Conservation (phyloP, 176 grass and related monocot species). For the Bromus sterilis region DNA sequence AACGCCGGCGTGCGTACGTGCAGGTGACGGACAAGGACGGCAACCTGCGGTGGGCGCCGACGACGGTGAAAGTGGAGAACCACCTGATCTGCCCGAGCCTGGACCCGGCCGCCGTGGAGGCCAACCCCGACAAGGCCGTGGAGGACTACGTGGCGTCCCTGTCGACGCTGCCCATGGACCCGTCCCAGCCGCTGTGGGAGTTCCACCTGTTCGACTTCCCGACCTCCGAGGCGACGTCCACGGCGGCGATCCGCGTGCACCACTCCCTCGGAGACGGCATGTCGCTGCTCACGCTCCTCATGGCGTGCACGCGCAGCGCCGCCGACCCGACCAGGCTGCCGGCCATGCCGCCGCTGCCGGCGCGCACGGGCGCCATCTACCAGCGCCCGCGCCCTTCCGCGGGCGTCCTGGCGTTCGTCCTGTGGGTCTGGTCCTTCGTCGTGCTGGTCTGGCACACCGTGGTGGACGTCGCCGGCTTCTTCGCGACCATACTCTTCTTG, state of each 20-base stretch:
- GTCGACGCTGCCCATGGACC: slow-evolving; percentile 43
- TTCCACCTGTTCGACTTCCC: slow-evolving; percentile 85
- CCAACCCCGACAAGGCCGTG: slow-evolving; percentile 43
- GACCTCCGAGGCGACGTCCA: slow-evolving; percentile 59
- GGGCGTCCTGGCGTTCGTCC: slow-evolving; percentile 9
- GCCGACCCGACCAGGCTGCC: slow-evolving; percentile 52
- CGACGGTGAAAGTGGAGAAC: slow-evolving; percentile 52
- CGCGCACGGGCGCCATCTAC: slow-evolving; percentile 42
- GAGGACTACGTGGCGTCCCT: slow-evolving; percentile 90
- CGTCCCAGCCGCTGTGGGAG: slow-evolving; percentile 70
- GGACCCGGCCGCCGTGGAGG: slow-evolving; percentile 15
- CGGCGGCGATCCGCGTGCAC: slow-evolving; percentile 58
- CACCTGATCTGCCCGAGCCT: slow-evolving; percentile 59
- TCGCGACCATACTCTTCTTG: slow-evolving; percentile 39
- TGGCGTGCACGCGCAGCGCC: slow-evolving; percentile 64
- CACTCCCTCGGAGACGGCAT: slow-evolving; percentile 93
- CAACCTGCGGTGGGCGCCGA: slow-evolving; percentile 37
- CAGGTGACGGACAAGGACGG: slow-evolving; percentile 46
- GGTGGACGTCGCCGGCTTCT: slow-evolving; percentile 42
- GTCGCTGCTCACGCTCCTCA: slow-evolving; percentile 87
- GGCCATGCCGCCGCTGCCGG: slow-evolving; percentile 32
- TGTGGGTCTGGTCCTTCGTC: slow-evolving; percentile 33
- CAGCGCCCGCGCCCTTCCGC: slow-evolving; percentile 17
- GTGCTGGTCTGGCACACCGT: slow-evolving; percentile 65
- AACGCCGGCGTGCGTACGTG: background rate